Evolutionary conservation across 768 basidiomycete genomes (phyloP), one percentile per base, ranked within the genome.

Genomic region (Kwoniella heveanensis): DNA sequence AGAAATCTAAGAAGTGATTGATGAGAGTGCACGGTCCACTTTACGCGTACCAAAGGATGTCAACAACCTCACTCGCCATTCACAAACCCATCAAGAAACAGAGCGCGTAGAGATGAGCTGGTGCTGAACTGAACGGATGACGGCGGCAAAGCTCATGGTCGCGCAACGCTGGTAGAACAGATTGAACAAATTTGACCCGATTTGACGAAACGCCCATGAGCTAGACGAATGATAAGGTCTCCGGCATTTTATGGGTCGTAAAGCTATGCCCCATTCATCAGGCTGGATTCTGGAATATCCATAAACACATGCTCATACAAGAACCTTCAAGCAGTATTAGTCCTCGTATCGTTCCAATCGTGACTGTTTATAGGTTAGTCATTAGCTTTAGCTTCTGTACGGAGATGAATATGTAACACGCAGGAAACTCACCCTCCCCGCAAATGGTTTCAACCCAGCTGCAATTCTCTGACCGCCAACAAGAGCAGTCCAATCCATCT

Each of bases 401-500:
- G 39, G 3, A 3, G 8, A 17, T 44, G 39, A 44, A 9, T 19
- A 44, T 19, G 15, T 19, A 44, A 36, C 32, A 36, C 13, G 32
- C 32, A 13, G 9, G 39, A 19, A 48, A 70, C 73, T 67, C 50
- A 75, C 73, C 64, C 65, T 70, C 13, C 77, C 76, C 1, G 72
- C 76, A 71, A 82, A 82, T 0, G 81, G 80, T 39, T 77, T 65
- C 36, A 83, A 63, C 1, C 91, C 91, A 10, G 90, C 88, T 1
- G 89, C 84, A 13, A 89, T 86, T 54, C 92, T 84, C 44, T 87
- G 83, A 2, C 90, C 91, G 2, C 88, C 89, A 27, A 94, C 85
- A 46, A 93, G 77, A 0, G 87, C 86, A 65, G 88, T 89, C 91
- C 91, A 94, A 73, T 95, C 92, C 21, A 93, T 80, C 2, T 83